phyloP scores from a whole-genome alignment of 169 alveolate genomes.

The Plasmodium billcollinsi region DNA sequence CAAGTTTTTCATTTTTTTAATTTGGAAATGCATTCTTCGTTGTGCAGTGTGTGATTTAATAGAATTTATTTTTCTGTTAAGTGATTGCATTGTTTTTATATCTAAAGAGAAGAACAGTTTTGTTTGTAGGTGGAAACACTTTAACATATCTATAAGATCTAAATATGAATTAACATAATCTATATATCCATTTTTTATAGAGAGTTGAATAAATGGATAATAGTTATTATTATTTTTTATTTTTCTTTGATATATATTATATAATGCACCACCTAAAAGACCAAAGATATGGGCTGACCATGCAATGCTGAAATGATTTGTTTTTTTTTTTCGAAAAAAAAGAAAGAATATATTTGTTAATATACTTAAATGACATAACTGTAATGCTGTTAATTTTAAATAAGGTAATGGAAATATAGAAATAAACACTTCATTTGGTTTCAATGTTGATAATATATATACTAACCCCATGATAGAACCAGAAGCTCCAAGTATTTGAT shows the following conservation, averaged over 20 bases:
- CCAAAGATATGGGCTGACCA: constrained; percentile 90
- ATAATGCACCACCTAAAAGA: constrained; percentile 81
- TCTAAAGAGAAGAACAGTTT: constrained; percentile 60
- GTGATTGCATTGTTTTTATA: constrained; percentile 3
- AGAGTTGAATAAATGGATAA: constrained; percentile 68
- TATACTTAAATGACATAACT: constrained; percentile 83
- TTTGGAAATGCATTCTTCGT: constrained; percentile 19
- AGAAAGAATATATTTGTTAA: constrained; percentile 82
- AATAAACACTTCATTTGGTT: constrained; percentile 83
- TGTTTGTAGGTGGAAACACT: constrained; percentile 31
- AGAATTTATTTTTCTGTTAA: constrained; percentile 33
- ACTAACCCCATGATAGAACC: constrained; percentile 87
- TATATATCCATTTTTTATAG: constrained; percentile 65
- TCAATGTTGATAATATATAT: constrained; percentile 81
- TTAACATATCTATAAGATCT: constrained; percentile 49
- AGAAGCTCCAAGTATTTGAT: constrained; percentile 86
- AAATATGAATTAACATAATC: constrained; percentile 63
- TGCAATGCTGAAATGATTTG: constrained; percentile 78
- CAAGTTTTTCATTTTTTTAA: constrained; percentile 49
- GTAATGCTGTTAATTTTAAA: constrained; percentile 81
- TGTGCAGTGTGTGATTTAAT: constrained; percentile 36
- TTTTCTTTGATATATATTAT: constrained; percentile 80
- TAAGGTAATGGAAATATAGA: constrained; percentile 86
- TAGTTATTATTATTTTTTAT: constrained; percentile 38
- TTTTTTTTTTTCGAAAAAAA: constrained; percentile 33